A percentile compares a stretch with the other conserved stretches of the same genome.
These are phyloP conservation scores for Claviceps sorghi DNA, from an alignment of 2,329 filamentous ascomycete species.

Conservation along the genomic window DNA sequence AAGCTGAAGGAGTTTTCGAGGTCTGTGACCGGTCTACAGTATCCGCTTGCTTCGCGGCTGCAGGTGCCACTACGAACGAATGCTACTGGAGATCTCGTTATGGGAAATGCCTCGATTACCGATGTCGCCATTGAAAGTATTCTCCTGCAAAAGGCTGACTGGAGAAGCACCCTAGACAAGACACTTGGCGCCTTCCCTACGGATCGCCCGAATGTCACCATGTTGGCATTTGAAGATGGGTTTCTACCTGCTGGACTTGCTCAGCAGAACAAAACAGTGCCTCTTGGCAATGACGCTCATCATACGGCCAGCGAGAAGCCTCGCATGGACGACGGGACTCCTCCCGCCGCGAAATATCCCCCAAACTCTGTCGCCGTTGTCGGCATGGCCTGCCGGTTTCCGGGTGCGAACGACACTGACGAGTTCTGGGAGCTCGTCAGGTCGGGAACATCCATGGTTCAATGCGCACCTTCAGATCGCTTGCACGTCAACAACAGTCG, in stretches of 20 bases:
- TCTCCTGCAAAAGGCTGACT: not conserved
- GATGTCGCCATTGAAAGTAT: not conserved
- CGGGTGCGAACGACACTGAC: slow-evolving; percentile 19
- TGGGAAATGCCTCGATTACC: not conserved
- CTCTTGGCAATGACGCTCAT: not conserved
- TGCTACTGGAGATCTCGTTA: not conserved
- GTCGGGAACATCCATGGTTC: not conserved
- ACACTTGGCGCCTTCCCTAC: not conserved
- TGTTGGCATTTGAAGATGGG: not conserved
- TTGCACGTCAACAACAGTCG: not conserved
- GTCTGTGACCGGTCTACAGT: not conserved
- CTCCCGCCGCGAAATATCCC: not conserved
- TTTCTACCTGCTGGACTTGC: not conserved
- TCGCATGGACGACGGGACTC: not conserved
- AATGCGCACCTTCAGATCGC: not conserved
- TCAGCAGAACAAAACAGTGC: not conserved
- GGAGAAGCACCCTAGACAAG: not conserved
- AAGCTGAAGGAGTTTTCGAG: not conserved
- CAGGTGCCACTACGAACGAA: not conserved
- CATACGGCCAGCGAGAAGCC: not conserved
- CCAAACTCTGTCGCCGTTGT: slow-evolving; percentile 20
- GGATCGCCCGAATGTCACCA: not conserved
- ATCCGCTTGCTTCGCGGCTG: not conserved
- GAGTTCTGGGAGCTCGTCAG: slow-evolving; percentile 17
- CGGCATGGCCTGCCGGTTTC: slow-evolving; percentile 24